Evolutionary conservation across 2,329 filamentous ascomycete species (phyloP).

Genomic region (Endoconidiophora laricicola): DNA sequence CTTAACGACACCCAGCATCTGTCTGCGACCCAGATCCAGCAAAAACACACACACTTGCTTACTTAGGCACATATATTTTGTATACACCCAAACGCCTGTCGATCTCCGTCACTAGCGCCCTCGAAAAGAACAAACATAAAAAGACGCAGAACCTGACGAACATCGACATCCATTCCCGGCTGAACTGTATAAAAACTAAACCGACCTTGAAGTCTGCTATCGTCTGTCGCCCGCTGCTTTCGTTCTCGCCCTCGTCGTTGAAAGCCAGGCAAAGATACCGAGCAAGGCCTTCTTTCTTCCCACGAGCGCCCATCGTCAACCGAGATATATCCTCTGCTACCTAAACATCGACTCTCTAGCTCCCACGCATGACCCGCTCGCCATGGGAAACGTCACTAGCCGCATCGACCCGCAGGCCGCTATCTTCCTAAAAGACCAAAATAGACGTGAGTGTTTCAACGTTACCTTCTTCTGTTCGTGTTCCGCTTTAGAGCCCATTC

Average conservation of each 20-base stretch:
- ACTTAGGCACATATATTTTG: too few species aligned
- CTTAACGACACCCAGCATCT: too few species aligned
- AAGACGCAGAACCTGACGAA: too few species aligned
- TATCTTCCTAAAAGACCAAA: constrained; percentile 81
- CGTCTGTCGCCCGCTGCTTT: neutral
- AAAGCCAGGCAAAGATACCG: neutral
- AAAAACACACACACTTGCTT: too few species aligned
- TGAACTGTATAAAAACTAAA: too few species aligned
- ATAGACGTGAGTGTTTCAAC: constrained; percentile 50
- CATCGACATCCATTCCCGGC: too few species aligned
- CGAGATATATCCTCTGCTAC: neutral
- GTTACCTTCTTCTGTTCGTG: neutral
- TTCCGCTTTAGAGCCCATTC: neutral
- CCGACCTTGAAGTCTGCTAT: too few species aligned
- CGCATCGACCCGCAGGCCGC: constrained; percentile 66
- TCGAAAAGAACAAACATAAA: too few species aligned
- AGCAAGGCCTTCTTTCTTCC: neutral
- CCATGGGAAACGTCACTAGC: constrained; percentile 88
- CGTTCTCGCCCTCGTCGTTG: too few species aligned
- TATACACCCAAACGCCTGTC: too few species aligned
- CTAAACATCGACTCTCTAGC: neutral
- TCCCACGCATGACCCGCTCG: constrained; percentile 20
- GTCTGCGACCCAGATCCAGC: too few species aligned
- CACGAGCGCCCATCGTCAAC: neutral
- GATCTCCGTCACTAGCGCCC: too few species aligned